Percentiles rank a stretch among this genome's conserved stretches.
These are phyloP conservation scores for Cenchrus fungigraminus DNA, from an alignment of 176 grass and related monocot genomes.

Conservation along the genomic window DNA sequence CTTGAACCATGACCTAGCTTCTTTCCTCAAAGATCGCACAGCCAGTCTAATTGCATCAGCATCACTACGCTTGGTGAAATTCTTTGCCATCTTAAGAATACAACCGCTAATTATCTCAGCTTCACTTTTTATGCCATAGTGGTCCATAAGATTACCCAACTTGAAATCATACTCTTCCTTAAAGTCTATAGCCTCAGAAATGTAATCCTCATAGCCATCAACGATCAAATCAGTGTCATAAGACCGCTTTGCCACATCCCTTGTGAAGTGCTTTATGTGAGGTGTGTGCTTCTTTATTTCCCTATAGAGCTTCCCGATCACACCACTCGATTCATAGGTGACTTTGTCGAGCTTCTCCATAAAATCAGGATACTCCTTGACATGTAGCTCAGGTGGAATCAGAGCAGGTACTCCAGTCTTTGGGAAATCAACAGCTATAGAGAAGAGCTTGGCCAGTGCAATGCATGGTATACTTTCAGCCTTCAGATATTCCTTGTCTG, in stretches of 20 bases:
- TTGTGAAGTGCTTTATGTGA: slow-evolving; percentile 61
- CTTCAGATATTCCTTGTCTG: slow-evolving; percentile 54
- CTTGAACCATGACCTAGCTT: slow-evolving; percentile 78
- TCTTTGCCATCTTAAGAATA: slow-evolving; percentile 84
- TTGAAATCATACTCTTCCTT: slow-evolving; percentile 94
- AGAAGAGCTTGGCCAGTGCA: slow-evolving; percentile 73
- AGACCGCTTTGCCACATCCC: slow-evolving; percentile 58
- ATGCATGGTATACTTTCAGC: slow-evolving; percentile 58
- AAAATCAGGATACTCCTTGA: slow-evolving; percentile 91
- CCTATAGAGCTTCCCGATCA: slow-evolving; percentile 84
- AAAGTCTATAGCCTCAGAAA: slow-evolving; percentile 51
- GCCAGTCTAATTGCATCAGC: slow-evolving; percentile 76
- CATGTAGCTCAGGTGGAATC: slow-evolving; percentile 62
- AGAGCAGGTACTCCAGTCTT: slow-evolving; percentile 82
- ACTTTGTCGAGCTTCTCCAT: slow-evolving; percentile 83
- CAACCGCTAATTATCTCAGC: slow-evolving; percentile 85
- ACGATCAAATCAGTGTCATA: slow-evolving; percentile 87
- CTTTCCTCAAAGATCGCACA: slow-evolving; percentile 75
- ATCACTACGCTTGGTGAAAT: slow-evolving; percentile 75
- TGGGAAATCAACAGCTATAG: slow-evolving; percentile 90
- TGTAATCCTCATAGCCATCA: slow-evolving; percentile 61
- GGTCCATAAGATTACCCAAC: slow-evolving; percentile 85
- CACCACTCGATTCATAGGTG: slow-evolving; percentile 69
- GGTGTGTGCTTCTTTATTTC: slow-evolving; percentile 74
- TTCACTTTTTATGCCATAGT: slow-evolving; percentile 92